Evolutionary conservation across 2,329 filamentous ascomycete species (phyloP).

Genomic region (Chaetomiaceae sp.): DNA sequence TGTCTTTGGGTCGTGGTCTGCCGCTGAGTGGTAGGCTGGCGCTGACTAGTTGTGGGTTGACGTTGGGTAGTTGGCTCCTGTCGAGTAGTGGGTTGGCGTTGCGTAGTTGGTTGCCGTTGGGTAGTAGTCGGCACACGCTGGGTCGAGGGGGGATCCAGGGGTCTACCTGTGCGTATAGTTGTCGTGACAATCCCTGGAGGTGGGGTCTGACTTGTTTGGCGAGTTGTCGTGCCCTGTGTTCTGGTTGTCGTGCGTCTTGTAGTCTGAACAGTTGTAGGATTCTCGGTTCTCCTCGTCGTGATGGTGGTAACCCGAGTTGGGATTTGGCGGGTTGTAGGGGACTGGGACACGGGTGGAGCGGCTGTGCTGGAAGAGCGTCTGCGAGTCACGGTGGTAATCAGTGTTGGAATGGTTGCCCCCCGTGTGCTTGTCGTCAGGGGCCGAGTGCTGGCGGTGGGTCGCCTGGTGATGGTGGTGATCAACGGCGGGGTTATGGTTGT

Average conservation of each 20-base stretch:
- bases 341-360: not conserved
- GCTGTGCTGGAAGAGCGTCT: not conserved
- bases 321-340: conserved; percentile 5
- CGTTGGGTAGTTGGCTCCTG: not conserved
- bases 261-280: not conserved
- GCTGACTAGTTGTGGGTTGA: no score
- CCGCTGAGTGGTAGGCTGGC: no score
- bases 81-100: not conserved
- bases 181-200: not conserved
- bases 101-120: not conserved
- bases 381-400: conserved; percentile 4
- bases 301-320: conserved; percentile 12
- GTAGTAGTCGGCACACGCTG: not conserved
- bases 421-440: not conserved
- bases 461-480: conserved; percentile 3
- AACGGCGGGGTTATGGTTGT: not conserved
- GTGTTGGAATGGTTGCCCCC: not conserved
- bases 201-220: not conserved
- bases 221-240: not conserved
- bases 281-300: not conserved
- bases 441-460: conserved; percentile 1
- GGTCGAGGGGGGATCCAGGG: not conserved
- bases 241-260: not conserved
- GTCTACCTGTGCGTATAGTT: not conserved
- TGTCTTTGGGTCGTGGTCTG: no score